Evolutionary conservation across 2,329 filamentous ascomycete species (phyloP), one percentile per base, ranked within the genome.

Genomic region (Fusarium mundagurra): DNA sequence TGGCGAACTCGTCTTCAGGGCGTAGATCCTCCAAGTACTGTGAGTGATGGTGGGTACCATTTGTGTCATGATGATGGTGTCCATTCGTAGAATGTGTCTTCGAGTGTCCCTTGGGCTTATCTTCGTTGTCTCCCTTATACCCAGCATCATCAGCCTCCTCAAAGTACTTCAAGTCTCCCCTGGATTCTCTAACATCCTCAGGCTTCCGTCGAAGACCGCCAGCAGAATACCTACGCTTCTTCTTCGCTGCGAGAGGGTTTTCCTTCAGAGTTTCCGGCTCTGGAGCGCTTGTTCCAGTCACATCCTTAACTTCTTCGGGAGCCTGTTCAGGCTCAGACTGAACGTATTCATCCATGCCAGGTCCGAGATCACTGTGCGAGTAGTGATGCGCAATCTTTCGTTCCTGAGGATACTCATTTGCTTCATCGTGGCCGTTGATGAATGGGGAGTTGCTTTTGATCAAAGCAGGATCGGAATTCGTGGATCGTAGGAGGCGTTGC

Each of bases 71-170:
- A 16, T 38, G 50, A 11, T 44, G 24, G 10, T 70, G 64, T 34
- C 61, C 75, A 31, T 70, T 64, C 38, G 36, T 50, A 24, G 63
- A 50, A 31, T 60, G 54, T 9, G 31, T 67, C 29, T 61, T 61
- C 3, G 61, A 64, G 45, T 67, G 64, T 39, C 61, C 65, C 17
- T 63, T 69, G 11, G 67, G 50, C n/a, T 67, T 67, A 29, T 74
- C 74, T 38, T 80, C 76, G 47, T 72, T 72, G 74, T 94, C 92
- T 70, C 92, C 92, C 74, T 91, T 91, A 82, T 96, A 95, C 5
- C 91, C 93, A 47, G 91, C 91, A 78, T 97, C 96, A 29, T 95
- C 94, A 34, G 96, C 94, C 76, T 97, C 94, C 78, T 97, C 95
- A 77, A 93, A 95, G 76, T 95, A 98, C 81, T 97, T 92, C n/a